Base-by-base conservation (phyloP, 2,329 filamentous ascomycete genomes). In the Stachybotrys chlorohalonatus region DNA sequence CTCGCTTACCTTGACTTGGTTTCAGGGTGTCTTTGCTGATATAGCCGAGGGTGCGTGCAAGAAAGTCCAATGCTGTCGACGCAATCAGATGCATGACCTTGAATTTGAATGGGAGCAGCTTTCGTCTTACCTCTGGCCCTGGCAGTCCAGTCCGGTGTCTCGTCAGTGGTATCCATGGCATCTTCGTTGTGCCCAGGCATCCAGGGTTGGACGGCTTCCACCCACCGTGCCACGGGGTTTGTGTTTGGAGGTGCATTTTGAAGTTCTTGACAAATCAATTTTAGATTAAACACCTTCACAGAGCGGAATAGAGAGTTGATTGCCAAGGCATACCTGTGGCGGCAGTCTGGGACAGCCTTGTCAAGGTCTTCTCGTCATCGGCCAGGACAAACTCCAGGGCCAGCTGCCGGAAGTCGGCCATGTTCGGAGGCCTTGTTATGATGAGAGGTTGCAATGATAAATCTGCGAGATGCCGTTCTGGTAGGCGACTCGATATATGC, bases 311-410 rank as follows among this genome's bases (percentile, higher is more conserved):
- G 16, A 17, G 17, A 49, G 24, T 1, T 7, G 30, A 31, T 1
- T 7, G 30, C 24, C 31, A 15, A 15, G 30, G 58, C 62, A 17
- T 57, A 75, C 73, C 72, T 58, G 65, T 65, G 17, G 78, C 77
- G n/a, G 78, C 74, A 52, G 73, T 72, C 52, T 74, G 67, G 32
- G 75, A 70, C 56, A 80, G 71, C 36, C 59, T 64, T 15, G 63
- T 67, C 57, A 73, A 68, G 55, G 67, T 69, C 45, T 68, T 65
- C 55, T 73, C 71, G 55, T 78, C 71, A 53, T 81, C 78, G 8
- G 76, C 70, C 47, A 82, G 75, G 56, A 82, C 78, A 64, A 77
- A 82, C 58, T 79, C 73, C 53, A 81, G 68, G 39, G 79, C 79
- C 59, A 80, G 73, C 59, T 79, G 76, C 59, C 75, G 73, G 59